These are phyloP conservation scores for Phytophthora sansomeana DNA, from an alignment of 352 stramenopile genomes.

Conservation along the genomic window DNA sequence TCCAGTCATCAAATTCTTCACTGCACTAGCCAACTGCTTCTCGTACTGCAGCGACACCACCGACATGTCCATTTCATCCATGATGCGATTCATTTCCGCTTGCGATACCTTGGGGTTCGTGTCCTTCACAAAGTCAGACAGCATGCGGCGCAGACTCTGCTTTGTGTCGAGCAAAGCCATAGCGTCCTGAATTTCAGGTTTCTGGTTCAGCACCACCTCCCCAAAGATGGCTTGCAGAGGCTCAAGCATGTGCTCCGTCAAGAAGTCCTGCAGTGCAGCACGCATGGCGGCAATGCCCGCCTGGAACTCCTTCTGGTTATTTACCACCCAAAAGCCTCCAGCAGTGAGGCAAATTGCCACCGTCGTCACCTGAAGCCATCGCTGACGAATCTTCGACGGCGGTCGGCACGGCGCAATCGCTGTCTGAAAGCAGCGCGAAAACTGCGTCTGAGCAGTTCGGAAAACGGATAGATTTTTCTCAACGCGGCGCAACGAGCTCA, in stretches of 20 bases:
- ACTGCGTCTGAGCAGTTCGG: slow-evolving; percentile 52
- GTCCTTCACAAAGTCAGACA: slow-evolving; percentile 80
- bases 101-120: slow-evolving; percentile 63
- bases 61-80: slow-evolving; percentile 79
- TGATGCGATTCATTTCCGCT: slow-evolving; percentile 55
- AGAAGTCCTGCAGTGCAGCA: slow-evolving; percentile 63
- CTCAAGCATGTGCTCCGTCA: slow-evolving; percentile 85
- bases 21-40: slow-evolving; percentile 64
- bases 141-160: slow-evolving; percentile 84
- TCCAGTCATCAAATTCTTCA: slow-evolving; percentile 84
- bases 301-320: slow-evolving; percentile 74
- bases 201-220: slow-evolving; percentile 87
- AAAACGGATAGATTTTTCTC: slow-evolving; percentile 63
- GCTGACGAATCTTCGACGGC: slow-evolving; percentile 75
- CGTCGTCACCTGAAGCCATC: slow-evolving; percentile 74
- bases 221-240: slow-evolving; percentile 79
- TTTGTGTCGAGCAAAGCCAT: slow-evolving; percentile 81
- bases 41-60: slow-evolving; percentile 80
- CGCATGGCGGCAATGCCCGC: slow-evolving; percentile 53
- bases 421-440: slow-evolving; percentile 54
- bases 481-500: slow-evolving; percentile 54
- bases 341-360: slow-evolving; percentile 62
- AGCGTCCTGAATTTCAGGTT: slow-evolving; percentile 83
- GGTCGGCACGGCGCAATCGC: slow-evolving; percentile 69
- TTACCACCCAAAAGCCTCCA: slow-evolving; percentile 66